phyloP scores from a whole-genome alignment of 2,329 filamentous ascomycete species.

The Ceratocystis lukuohia region DNA sequence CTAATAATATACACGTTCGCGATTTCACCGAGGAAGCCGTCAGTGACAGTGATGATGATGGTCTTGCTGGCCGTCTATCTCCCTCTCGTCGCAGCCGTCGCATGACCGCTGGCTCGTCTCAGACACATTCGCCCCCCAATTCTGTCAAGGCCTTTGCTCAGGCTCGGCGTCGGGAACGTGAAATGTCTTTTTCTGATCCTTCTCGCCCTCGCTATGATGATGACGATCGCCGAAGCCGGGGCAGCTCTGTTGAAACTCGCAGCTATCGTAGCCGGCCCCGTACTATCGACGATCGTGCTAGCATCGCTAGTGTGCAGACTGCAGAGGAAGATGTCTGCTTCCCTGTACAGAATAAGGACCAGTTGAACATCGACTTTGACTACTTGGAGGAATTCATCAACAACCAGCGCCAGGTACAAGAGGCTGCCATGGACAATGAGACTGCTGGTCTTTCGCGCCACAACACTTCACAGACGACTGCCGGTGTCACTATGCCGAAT shows the following conservation, averaged over 20 bases:
- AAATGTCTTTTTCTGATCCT: slow-evolving; percentile 42
- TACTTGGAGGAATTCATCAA: slow-evolving; percentile 85
- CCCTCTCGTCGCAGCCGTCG: slow-evolving; percentile 36
- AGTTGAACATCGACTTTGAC: slow-evolving; percentile 81
- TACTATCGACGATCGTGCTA: slow-evolving; percentile 48
- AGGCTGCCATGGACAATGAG: slow-evolving; percentile 23
- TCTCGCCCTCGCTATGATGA: slow-evolving; percentile 32
- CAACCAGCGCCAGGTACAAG: slow-evolving; percentile 33
- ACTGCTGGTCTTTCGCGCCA: slow-evolving; percentile 22
- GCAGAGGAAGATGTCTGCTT: slow-evolving; percentile 85
- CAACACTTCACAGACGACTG: slow-evolving; percentile 26
- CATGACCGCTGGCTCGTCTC: slow-evolving; percentile 43
- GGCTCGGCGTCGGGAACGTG: slow-evolving; percentile 71
- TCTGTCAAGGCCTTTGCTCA: slow-evolving; percentile 96
- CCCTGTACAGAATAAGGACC: slow-evolving; percentile 58
- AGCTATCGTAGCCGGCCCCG: slow-evolving; percentile 32
- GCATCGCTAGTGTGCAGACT: slow-evolving; percentile 51
- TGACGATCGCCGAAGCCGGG: slow-evolving; percentile 24
- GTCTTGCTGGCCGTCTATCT: slow-evolving; percentile 37
- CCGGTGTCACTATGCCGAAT: slow-evolving; percentile 19
- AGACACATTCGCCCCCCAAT: slow-evolving; percentile 79
- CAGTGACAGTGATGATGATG: slow-evolving; percentile 62
- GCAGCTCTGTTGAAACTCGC: slow-evolving; percentile 12
- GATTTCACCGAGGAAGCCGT: slow-evolving; percentile 80
- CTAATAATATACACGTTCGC: slow-evolving; percentile 41